Evolutionary conservation across 1,284 basidiomycete species (phyloP), one percentile per base, ranked within the genome.

Genomic region (Trichosporon ovoides): DNA sequence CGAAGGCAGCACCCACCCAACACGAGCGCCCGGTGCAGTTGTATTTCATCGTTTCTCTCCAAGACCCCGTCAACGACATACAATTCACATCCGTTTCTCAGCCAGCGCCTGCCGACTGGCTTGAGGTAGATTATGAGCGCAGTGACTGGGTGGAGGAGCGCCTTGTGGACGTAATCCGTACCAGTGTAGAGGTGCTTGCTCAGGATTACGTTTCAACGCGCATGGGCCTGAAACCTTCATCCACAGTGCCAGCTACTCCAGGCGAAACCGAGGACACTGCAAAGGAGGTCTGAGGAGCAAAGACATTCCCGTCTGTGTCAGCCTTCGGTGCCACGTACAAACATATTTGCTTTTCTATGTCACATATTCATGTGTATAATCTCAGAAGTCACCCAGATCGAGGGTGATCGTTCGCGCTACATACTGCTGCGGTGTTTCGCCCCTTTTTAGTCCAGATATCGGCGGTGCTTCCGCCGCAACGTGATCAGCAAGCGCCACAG

Each of bases 141-240:
- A 89, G 91, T 71, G 90, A 94, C 54, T 97, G 94, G 94, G 91
- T 96, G 5, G 94, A 97, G 77, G 91, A 96, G 72, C 77, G 88
- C 22, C 83, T 95, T 58, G 92, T 92, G 1, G 93, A 95, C 68
- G 83, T 85, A 0, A 78, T 97, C 59, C 80, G 88, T 58, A 81
- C 90, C 5, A 87, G 87, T 7, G 83, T 92, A 20, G 91, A 94
- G 76, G 84, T 91, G 19, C 78, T 93, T 58, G 91, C 90, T 0
- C 91, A 95, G 74, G 89, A 94, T 72, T 74, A 77, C 58, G 75
- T 77, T 12, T 69, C 73, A 7, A 74, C 73, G 5, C 64, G 75
- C n/a, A 77, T 77, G 75, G 72, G 71, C 6, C 62, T 76, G 51
- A 77, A 77, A 57, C 68, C 70, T 0, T 69, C 69, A 0, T 52